Base-by-base conservation (phyloP, 257 asterid genomes). In the Nicotiana undulata region DNA sequence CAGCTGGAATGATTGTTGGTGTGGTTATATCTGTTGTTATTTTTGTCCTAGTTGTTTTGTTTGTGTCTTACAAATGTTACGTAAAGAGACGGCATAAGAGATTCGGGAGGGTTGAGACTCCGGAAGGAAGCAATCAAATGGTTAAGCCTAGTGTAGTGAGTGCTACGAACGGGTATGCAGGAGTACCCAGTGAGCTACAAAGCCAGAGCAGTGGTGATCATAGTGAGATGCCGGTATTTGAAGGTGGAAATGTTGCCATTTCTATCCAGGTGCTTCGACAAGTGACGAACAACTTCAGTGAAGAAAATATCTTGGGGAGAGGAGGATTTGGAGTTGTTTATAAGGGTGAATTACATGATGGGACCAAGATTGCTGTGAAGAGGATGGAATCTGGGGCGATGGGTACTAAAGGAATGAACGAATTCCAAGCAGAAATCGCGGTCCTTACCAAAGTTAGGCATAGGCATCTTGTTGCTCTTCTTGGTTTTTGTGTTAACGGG, bases 321-420 rank as follows among this genome's bases (percentile, higher is more conserved):
- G 98, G 98, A 53, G 98, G 98, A 63, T 95, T 93, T 63, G 98
- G 98, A n/a, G 90, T 91, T 0, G 98, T 93, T 63, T 95, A 94
- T 87, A 93, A 91, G 81, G 98, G 98, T 0, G 98, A 89, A 80
- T 85, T 94, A 85, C 93, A 93, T 1, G 98, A 94, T 66, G 98
- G 98, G 26, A 94, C 98, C 28, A 90, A 90, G 77, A 93, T 94
- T 79, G 98, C 98, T 15, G 98, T 94, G 74, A 94, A 94, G 90
- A 90, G 98, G 83, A 94, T 94, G 98, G 98, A 94, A 83, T 88
- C 98, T 1, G 94, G 93, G 6, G 86, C 89, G 4, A 89, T 94
- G 96, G 96, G 98, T 11, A 89, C 94, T 5, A 94, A 93, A 86
- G 98, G 98, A 16, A 85, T 93, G 96, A 92, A 85, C 1, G 98